Percentiles rank a stretch among this genome's conserved stretches.
phyloP scores from a whole-genome alignment of 768 basidiomycete species.

The Trametes sanguinea region DNA sequence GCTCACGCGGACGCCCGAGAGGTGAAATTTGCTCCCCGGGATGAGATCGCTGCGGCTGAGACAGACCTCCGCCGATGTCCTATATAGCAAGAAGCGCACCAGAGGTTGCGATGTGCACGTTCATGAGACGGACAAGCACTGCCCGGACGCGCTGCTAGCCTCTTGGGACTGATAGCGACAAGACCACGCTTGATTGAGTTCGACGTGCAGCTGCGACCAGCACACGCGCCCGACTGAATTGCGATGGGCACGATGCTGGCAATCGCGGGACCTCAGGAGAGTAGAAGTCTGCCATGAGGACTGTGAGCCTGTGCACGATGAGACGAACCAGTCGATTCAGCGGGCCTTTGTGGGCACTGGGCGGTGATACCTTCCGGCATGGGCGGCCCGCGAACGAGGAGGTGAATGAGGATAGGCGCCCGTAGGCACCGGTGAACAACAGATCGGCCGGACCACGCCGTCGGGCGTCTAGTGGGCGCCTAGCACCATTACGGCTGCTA shows the following conservation, averaged over 20 bases:
- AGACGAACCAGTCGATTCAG: too few species aligned
- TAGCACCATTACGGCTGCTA: background rate
- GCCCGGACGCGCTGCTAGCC: background rate
- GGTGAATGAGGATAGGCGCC: background rate
- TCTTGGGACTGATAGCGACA: background rate
- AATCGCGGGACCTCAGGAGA: background rate
- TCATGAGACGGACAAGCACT: background rate
- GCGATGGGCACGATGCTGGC: background rate
- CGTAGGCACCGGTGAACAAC: constrained; percentile 8
- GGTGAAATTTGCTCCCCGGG: background rate
- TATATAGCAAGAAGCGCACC: background rate
- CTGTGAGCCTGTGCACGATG: too few species aligned
- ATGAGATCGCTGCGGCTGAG: constrained; percentile 2
- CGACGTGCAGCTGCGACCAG: background rate
- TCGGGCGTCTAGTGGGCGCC: constrained; percentile 6
- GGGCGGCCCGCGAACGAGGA: background rate
- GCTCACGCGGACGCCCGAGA: background rate
- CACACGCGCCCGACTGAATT: too few species aligned
- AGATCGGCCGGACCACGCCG: constrained; percentile 11
- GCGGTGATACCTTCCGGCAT: background rate
- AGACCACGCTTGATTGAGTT: constrained; percentile 13
- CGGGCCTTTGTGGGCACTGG: too few species aligned
- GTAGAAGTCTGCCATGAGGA: background rate
- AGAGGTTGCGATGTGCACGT: background rate
- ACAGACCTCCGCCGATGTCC: background rate